phyloP scores from a whole-genome alignment of 2,329 filamentous ascomycete genomes.

The Fusarium sp. region DNA sequence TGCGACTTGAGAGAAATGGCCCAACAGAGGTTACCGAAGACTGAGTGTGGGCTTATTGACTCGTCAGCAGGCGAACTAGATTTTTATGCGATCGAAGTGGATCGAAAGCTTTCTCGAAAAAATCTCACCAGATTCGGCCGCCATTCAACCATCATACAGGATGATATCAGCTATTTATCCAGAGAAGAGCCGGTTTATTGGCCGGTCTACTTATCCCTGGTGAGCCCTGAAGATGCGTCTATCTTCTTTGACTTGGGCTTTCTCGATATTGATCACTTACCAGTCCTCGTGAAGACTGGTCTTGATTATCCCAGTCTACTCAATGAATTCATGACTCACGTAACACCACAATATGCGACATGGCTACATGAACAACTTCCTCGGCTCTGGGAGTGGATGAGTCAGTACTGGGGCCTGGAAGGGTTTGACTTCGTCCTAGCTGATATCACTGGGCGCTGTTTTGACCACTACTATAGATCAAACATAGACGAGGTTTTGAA shows the following conservation, averaged over 20 bases:
- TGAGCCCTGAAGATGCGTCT: neutral
- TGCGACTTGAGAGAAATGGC: neutral
- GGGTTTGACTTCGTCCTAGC: neutral
- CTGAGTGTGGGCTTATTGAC: accelerated
- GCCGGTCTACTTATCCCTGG: neutral
- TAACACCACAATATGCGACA: too few species aligned
- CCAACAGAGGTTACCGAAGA: neutral
- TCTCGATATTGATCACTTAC: neutral
- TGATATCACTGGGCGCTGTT: neutral
- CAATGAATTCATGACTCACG: accelerated
- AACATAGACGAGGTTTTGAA: too few species aligned
- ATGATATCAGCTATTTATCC: accelerated
- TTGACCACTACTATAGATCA: too few species aligned
- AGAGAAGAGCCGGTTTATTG: accelerated
- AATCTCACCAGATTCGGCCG: accelerated
- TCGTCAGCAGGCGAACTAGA: neutral
- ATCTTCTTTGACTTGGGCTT: neutral
- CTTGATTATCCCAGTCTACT: too few species aligned
- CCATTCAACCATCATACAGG: neutral
- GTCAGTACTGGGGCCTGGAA: too few species aligned
- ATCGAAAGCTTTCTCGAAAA: neutral
- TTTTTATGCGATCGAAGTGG: neutral
- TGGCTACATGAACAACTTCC: too few species aligned
- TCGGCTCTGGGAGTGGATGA: too few species aligned
- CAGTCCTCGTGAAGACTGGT: accelerated